A percentile compares a stretch with the other conserved stretches of the same genome.
Evolutionary conservation across 202 grass and related monocot genomes (phyloP).

Genomic region (Zoysia matrella): DNA sequence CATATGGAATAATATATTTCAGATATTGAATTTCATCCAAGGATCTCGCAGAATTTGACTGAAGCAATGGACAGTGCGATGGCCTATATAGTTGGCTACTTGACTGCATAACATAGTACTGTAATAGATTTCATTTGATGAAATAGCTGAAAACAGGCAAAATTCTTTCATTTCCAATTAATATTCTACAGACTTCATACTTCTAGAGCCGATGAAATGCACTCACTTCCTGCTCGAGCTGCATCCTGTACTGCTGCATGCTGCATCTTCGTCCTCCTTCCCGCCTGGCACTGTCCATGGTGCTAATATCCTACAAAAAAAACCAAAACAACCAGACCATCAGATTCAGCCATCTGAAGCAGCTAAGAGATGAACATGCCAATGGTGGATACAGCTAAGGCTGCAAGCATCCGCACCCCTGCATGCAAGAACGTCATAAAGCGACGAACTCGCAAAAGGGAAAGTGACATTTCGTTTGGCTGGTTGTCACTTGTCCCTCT

Average conservation of each 20-base stretch:
- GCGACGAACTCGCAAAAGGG: slow-evolving; percentile 20
- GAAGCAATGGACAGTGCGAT: neutral
- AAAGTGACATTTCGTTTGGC: slow-evolving; percentile 45
- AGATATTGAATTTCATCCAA: no score
- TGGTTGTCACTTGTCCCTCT: slow-evolving; percentile 3
- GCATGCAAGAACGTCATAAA: neutral
- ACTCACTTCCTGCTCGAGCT: slow-evolving; percentile 79
- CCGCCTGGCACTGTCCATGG: slow-evolving; percentile 44
- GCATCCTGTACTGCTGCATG: slow-evolving; percentile 60
- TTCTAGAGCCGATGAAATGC: slow-evolving; percentile 17
- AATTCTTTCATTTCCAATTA: neutral
- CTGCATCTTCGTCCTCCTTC: slow-evolving; percentile 41
- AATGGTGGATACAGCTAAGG: neutral
- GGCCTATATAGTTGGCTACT: neutral
- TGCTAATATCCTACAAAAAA: slow-evolving; percentile 59
- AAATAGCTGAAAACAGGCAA: neutral
- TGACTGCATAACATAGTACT: neutral
- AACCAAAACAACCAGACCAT: slow-evolving; percentile 4
- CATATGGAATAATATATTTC: no score
- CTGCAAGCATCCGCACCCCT: neutral
- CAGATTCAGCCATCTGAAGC: slow-evolving; percentile 25
- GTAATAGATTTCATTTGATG: neutral
- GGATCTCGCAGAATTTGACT: neutral
- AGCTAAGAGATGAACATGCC: slow-evolving; percentile 12
- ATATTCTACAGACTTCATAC: neutral